phyloP scores from a whole-genome alignment of 2,329 filamentous ascomycete species.

The Hymenoscyphus fructigenus region DNA sequence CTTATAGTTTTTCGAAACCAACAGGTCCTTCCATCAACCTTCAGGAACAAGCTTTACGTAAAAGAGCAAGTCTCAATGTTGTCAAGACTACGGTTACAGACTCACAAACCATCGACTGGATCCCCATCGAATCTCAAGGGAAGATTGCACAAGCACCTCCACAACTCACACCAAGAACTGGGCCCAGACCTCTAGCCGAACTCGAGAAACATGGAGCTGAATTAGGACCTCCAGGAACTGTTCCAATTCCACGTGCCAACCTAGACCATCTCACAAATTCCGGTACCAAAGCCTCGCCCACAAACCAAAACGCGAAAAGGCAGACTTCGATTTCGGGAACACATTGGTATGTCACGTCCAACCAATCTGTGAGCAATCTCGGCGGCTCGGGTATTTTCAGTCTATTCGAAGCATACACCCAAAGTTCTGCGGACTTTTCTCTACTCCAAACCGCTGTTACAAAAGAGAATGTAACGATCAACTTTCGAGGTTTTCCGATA shows the following conservation, averaged over 20 bases:
- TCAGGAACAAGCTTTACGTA: slow-evolving; percentile 9
- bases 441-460: slow-evolving; percentile 21
- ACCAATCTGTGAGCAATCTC: slow-evolving; percentile 13
- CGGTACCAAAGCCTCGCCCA: background rate
- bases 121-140: slow-evolving; percentile 18
- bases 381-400: slow-evolving; percentile 19
- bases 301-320: slow-evolving; percentile 2
- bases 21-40: background rate
- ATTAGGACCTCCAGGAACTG: slow-evolving; percentile 19
- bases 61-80: slow-evolving; percentile 12
- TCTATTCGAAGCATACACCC: slow-evolving; percentile 17
- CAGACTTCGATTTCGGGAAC: slow-evolving; percentile 8
- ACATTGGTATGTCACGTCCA: slow-evolving; percentile 19
- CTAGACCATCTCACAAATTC: background rate
- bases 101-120: slow-evolving; percentile 21
- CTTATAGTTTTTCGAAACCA: background rate
- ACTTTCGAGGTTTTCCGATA: background rate
- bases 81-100: slow-evolving; percentile 18
- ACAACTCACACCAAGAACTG: slow-evolving; percentile 3
- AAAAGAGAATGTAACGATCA: slow-evolving; percentile 1
- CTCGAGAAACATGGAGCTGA: slow-evolving; percentile 13
- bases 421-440: slow-evolving; percentile 19
- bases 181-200: slow-evolving; percentile 9
- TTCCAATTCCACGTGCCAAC: slow-evolving; percentile 18
- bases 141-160: slow-evolving; percentile 18